Evolutionary conservation across 306 rosid genomes (phyloP).

Genomic region (Rubus idaeus): DNA sequence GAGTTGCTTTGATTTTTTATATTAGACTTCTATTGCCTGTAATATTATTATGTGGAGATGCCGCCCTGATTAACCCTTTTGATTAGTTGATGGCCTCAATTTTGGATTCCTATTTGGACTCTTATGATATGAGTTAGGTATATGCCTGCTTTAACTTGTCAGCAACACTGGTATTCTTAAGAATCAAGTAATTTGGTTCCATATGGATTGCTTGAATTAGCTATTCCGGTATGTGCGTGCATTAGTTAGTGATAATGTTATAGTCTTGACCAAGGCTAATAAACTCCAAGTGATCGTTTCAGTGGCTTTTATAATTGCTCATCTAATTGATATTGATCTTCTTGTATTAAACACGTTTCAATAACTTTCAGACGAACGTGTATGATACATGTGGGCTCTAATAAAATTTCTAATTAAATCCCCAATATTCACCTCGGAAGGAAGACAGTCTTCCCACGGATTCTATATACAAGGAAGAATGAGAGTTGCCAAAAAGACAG

Average conservation of each 20-base stretch:
- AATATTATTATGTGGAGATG: not conserved
- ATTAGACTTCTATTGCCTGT: not conserved
- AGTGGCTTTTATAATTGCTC: not conserved
- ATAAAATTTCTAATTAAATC: too few relatives aligned
- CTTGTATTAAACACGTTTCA: not conserved
- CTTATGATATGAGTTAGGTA: not conserved
- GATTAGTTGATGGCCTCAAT: not conserved
- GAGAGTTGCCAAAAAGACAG: too few relatives aligned
- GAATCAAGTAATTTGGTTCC: constrained; percentile 5
- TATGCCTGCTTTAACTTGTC: constrained; percentile 14
- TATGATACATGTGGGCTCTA: too few relatives aligned
- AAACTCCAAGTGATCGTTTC: too few relatives aligned
- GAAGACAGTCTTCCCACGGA: too few relatives aligned
- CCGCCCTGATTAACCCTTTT: not conserved
- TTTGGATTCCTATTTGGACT: constrained; percentile 19
- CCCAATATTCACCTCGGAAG: too few relatives aligned
- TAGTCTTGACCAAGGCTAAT: too few relatives aligned
- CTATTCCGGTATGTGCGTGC: too few relatives aligned
- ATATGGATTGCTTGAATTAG: not conserved
- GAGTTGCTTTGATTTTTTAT: not conserved
- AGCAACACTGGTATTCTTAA: not conserved
- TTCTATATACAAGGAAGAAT: too few relatives aligned
- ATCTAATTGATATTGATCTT: too few relatives aligned
- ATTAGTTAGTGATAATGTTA: too few relatives aligned
- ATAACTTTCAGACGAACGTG: too few relatives aligned